These are phyloP conservation scores for Arabidopsis hybrid DNA, from an alignment of 441 rosid species.

Conservation along the genomic window DNA sequence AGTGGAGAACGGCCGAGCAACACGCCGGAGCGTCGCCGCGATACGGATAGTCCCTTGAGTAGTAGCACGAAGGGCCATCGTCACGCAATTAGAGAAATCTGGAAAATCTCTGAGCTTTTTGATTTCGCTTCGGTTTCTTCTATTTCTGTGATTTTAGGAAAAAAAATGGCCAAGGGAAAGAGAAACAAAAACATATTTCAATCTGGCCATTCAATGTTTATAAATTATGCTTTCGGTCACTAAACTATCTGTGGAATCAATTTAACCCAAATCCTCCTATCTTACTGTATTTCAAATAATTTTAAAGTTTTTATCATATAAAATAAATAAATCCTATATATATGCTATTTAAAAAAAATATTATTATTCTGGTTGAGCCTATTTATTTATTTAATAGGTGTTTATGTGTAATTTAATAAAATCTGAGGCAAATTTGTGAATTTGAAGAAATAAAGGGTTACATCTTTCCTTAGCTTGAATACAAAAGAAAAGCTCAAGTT, in stretches of 20 bases:
- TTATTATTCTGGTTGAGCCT: not conserved
- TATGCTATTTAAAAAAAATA: no score
- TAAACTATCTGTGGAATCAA: not conserved
- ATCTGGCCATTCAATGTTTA: not conserved
- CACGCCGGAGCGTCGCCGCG: conserved; percentile 48
- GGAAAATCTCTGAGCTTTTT: conserved; percentile 27
- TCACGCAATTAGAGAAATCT: conserved; percentile 35
- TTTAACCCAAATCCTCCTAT: not conserved
- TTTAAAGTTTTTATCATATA: not conserved
- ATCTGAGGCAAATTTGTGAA: conserved; percentile 5
- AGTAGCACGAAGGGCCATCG: conserved; percentile 70
- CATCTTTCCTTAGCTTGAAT: not conserved
- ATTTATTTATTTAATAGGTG: not conserved
- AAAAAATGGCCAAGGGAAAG: conserved; percentile 17
- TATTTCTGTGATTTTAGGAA: conserved; percentile 3
- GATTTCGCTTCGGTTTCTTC: conserved; percentile 14
- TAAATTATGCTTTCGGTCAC: not conserved
- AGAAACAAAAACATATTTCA: not conserved
- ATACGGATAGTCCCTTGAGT: conserved; percentile 58
- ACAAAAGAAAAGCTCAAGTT: conserved; percentile 24
- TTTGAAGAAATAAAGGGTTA: not conserved
- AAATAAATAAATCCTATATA: no score
- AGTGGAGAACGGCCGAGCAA: conserved; percentile 63
- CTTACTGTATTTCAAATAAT: not conserved
- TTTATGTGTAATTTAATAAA: not conserved